Percentiles rank a stretch among this genome's conserved stretches.
Conservation (phyloP, 495 filamentous ascomycete genomes). For the Trichoderma orchidacearum region DNA sequence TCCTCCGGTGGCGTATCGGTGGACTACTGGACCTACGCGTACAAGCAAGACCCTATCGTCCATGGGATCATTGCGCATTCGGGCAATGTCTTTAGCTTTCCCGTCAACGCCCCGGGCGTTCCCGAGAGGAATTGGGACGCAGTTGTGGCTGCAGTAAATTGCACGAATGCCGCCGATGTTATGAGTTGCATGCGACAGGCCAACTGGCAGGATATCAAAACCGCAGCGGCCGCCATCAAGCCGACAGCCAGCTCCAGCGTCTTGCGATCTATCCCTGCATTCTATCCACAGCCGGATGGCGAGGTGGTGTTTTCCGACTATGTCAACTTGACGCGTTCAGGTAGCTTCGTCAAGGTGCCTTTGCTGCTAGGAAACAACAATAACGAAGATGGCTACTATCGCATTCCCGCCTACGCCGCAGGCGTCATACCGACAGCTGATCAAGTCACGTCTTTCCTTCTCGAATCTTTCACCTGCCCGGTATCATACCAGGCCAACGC, state of each 20-base stretch:
- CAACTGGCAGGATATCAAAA: slow-evolving; percentile 17
- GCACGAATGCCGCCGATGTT: slow-evolving; percentile 17
- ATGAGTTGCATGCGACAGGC: slow-evolving; percentile 31
- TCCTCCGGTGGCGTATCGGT: slow-evolving; percentile 36
- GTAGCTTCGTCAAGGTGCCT: slow-evolving; percentile 31
- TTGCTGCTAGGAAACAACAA: slow-evolving; percentile 15
- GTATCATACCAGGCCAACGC: slow-evolving; percentile 12
- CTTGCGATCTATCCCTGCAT: slow-evolving; percentile 12
- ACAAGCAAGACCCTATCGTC: slow-evolving; percentile 29
- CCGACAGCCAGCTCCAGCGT: slow-evolving; percentile 11
- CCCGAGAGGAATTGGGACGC: slow-evolving; percentile 19
- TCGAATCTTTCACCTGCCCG: slow-evolving; percentile 29
- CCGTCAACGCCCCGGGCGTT: slow-evolving; percentile 17
- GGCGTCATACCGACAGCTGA: slow-evolving; percentile 12
- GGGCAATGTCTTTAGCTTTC: slow-evolving; percentile 32
- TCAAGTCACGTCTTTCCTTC: slow-evolving; percentile 15
- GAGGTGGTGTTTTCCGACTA: slow-evolving; percentile 35
- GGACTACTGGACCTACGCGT: slow-evolving; percentile 40
- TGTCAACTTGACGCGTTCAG: slow-evolving; percentile 9
- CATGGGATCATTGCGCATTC: slow-evolving; percentile 36
- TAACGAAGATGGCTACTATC: slow-evolving; percentile 2
- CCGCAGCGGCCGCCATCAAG: slow-evolving; percentile 10
- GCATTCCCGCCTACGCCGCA: slow-evolving; percentile 12
- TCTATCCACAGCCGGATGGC: slow-evolving; percentile 32
- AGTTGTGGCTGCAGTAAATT: slow-evolving; percentile 19